Evolutionary conservation across 371 early-diverging fungal species (phyloP), one percentile per base, ranked within the genome.

Genomic region (Amoeboaphelidium occidentale): DNA sequence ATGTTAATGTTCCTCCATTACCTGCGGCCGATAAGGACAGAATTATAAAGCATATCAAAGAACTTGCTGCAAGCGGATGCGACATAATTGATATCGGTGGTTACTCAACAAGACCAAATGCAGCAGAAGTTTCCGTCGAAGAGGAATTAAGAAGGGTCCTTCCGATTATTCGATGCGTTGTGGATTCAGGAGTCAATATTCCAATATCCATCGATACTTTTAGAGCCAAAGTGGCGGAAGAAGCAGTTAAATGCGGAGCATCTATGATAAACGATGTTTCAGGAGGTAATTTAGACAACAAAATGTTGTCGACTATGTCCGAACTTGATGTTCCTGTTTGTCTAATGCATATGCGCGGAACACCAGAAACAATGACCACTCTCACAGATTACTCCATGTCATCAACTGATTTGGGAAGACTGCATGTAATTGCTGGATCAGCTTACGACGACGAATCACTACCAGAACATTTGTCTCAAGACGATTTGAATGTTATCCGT

Each of bases 21-120:
- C 10, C 10, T 22, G 22, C 13, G 10, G 23, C 22, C 10, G 20
- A 45, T n/a, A 12, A 12, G 6, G 23, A 21, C 39, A 32, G 17
- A 17, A 10, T 32, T 32, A 6, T 6, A 32, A 32, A 48, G 12
- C 73, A 75, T 14, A 83, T 85, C 0, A 61, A 69, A 45, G 59
- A 64, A 23, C 77, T 91, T 76, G 61, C 78, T 17, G 63, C 63
- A 10, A 74, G 74, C 32, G 92, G 92, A 13, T 90, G 82, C 0
- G 84, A 87, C 55, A 82, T 97, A 14, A 71, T 96, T 48, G 97
- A 96, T 65, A 74, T 96, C 57, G 97, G 97, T 27, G 97, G 96
- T 10, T 78, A 79, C 70, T 87, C 90, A 2, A 94, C 97, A 0
- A 75, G 89, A 10, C 93, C 92, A 2, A 69, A 75, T 26, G 80